These are phyloP conservation scores for Dactylellina cionopaga DNA, from an alignment of 2,329 filamentous ascomycete species.

Conservation along the genomic window DNA sequence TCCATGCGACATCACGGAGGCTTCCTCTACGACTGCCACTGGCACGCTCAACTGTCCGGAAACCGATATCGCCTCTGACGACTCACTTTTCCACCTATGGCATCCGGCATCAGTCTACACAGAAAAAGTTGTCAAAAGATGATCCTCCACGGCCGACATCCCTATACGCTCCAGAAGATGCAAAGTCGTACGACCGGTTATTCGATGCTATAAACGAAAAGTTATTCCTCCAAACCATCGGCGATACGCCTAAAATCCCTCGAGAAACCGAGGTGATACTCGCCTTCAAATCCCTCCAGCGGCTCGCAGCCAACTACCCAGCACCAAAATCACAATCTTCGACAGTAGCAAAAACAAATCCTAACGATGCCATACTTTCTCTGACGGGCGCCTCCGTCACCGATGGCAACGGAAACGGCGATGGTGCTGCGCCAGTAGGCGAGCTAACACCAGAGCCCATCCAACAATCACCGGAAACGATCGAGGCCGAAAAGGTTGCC, in stretches of 20 bases:
- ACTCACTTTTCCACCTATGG: slow-evolving; percentile 1
- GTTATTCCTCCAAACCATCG: slow-evolving; percentile 38
- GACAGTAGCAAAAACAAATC: slow-evolving; percentile 54
- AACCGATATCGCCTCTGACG: not conserved
- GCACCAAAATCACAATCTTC: slow-evolving; percentile 51
- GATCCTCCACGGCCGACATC: slow-evolving; percentile 9
- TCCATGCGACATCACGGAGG: slow-evolving; percentile 12
- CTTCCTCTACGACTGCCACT: slow-evolving; percentile 1
- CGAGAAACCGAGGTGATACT: slow-evolving; percentile 53
- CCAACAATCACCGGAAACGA: slow-evolving; percentile 57
- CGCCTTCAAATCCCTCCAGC: slow-evolving; percentile 53
- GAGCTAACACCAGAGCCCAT: slow-evolving; percentile 16
- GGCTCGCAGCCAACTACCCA: slow-evolving; percentile 56
- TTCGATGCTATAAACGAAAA: slow-evolving; percentile 50
- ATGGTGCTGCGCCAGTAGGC: no score
- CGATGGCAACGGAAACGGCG: slow-evolving; percentile 12
- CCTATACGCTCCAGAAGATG: slow-evolving; percentile 34
- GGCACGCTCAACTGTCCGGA: slow-evolving; percentile 10
- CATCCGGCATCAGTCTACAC: slow-evolving; percentile 23
- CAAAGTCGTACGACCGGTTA: slow-evolving; percentile 31
- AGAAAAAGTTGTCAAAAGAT: not conserved
- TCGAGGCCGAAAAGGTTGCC: slow-evolving; percentile 55
- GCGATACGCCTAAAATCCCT: slow-evolving; percentile 42
- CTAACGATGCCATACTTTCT: slow-evolving; percentile 61
- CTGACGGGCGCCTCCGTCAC: slow-evolving; percentile 60